Evolutionary conservation across 495 filamentous ascomycete genomes (phyloP).

Genomic region (Neurospora sp.): DNA sequence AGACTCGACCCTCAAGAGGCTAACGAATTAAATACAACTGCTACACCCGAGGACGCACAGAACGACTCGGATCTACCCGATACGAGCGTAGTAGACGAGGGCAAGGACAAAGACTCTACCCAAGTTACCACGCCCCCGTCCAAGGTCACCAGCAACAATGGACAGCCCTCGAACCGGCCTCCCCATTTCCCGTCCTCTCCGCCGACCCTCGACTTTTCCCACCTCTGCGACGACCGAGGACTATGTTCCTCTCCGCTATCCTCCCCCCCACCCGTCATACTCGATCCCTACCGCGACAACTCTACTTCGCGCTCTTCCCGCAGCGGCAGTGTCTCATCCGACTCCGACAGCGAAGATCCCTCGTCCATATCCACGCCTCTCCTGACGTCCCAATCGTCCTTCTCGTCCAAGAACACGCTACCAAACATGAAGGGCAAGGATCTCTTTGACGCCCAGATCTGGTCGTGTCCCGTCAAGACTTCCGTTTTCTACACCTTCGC

Average conservation of each 20-base stretch:
- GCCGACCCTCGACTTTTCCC: conserved; percentile 10
- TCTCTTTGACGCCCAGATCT: conserved; percentile 56
- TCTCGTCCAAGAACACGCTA: conserved; percentile 21
- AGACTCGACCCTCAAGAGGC: conserved; percentile 10
- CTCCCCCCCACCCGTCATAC: conserved; percentile 33
- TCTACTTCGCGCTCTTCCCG: conserved; percentile 18
- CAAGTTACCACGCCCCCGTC: not conserved
- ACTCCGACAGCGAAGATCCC: conserved; percentile 27
- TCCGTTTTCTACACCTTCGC: conserved; percentile 60
- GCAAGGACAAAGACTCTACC: not conserved
- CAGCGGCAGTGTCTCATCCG: conserved; percentile 16
- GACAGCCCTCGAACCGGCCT: not conserved
- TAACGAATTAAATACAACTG: not conserved
- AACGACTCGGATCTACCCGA: not conserved
- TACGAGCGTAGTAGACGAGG: not conserved
- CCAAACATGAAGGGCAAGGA: conserved; percentile 55
- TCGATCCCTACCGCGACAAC: conserved; percentile 33
- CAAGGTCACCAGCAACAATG: not conserved
- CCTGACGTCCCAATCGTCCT: conserved; percentile 32
- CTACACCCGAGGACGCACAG: not conserved
- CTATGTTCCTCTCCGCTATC: conserved; percentile 35
- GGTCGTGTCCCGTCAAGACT: conserved; percentile 51
- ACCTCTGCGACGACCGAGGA: conserved; percentile 2
- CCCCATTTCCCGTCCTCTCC: conserved; percentile 11
- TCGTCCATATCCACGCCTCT: conserved; percentile 26